Evolutionary conservation across 2,329 filamentous ascomycete species (phyloP).

Genomic region (Colletotrichum cuscutae): DNA sequence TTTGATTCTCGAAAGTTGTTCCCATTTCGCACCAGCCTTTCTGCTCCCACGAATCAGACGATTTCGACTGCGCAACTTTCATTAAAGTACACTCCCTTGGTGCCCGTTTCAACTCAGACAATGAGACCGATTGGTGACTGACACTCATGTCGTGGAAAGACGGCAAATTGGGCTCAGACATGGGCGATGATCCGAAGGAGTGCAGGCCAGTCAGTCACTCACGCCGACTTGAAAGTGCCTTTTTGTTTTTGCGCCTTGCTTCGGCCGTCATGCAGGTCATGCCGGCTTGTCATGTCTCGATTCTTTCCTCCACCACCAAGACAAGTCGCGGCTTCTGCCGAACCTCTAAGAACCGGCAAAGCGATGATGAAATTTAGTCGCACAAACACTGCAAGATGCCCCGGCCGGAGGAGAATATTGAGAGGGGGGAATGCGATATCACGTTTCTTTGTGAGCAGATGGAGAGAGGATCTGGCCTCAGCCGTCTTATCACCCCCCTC

Average conservation of each 20-base stretch:
- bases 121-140: background rate
- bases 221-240: background rate
- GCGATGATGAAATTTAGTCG: background rate
- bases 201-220: background rate
- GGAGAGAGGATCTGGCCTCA: background rate
- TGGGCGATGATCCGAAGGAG: background rate
- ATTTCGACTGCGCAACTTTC: background rate
- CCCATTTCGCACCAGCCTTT: background rate
- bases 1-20: no score
- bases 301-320: constrained; percentile 13
- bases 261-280: constrained; percentile 9
- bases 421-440: background rate
- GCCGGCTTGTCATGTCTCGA: constrained; percentile 20
- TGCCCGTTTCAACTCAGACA: background rate
- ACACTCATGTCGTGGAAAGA: background rate
- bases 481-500: background rate
- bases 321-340: background rate
- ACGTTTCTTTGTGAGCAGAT: background rate
- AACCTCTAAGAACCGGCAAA: background rate
- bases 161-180: background rate
- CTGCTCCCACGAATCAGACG: background rate
- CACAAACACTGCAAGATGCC: background rate
- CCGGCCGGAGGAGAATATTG: background rate
- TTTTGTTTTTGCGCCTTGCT: background rate
- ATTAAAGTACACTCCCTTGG: background rate